A percentile compares a stretch with the other conserved stretches of the same genome.
Evolutionary conservation across 352 stramenopile genomes (phyloP).

Genomic region (Pythium guiyangense): DNA sequence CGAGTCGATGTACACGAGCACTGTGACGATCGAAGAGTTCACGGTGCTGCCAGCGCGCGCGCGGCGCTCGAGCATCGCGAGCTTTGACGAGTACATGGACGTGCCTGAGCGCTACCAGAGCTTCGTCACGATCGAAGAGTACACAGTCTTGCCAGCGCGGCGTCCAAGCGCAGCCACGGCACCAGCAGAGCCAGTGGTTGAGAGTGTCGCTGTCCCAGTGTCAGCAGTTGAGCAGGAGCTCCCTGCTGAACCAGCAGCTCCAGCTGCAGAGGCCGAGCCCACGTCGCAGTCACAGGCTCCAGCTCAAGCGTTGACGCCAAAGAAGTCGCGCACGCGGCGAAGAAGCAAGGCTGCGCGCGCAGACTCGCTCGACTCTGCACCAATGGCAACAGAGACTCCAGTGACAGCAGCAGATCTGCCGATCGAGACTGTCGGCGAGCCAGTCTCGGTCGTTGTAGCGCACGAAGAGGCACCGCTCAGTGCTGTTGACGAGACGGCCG

Average conservation of each 20-base stretch:
- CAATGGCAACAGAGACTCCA: background rate
- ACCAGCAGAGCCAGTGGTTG: background rate
- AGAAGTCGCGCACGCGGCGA: background rate
- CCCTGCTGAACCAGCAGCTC: background rate
- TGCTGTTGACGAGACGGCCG: background rate
- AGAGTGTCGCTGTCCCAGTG: background rate
- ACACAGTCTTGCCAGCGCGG: conserved; percentile 1
- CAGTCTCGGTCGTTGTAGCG: background rate
- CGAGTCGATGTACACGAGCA: conserved; percentile 8
- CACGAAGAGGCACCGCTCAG: no score
- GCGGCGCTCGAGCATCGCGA: background rate
- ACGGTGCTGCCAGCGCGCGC: conserved; percentile 1
- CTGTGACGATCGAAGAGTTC: conserved; percentile 11
- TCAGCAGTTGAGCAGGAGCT: background rate
- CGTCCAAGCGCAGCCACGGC: background rate
- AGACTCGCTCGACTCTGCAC: background rate
- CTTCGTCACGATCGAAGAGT: conserved; percentile 5
- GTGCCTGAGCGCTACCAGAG: background rate
- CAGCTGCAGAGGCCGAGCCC: background rate
- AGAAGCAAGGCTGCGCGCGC: background rate
- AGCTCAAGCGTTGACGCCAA: background rate
- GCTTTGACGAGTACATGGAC: background rate
- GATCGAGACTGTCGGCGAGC: background rate
- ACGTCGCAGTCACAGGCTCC: background rate
- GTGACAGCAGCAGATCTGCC: background rate